Evolutionary conservation across 495 filamentous ascomycete species (phyloP).

Genomic region (Geopyxis carbonaria): DNA sequence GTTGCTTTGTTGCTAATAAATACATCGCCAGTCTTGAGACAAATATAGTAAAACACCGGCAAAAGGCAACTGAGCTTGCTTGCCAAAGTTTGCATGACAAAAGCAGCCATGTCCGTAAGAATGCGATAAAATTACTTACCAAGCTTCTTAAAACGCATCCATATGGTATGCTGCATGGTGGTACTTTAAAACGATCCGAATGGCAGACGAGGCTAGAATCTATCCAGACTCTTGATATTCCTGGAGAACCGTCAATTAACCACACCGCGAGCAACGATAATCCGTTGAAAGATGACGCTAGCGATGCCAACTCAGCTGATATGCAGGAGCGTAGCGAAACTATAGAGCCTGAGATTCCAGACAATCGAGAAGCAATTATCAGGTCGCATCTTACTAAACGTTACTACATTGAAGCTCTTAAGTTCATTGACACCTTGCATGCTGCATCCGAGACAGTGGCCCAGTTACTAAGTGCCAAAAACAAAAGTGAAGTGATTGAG

Average conservation of each 20-base stretch:
- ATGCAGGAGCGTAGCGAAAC: neutral
- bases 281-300: conserved; percentile 75
- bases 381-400: conserved; percentile 72
- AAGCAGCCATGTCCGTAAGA: conserved; percentile 89
- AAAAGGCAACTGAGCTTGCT: conserved; percentile 69
- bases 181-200: conserved; percentile 63
- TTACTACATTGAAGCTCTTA: conserved; percentile 80
- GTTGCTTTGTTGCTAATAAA: too few relatives aligned
- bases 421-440: conserved; percentile 89
- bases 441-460: conserved; percentile 57
- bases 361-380: conserved; percentile 61
- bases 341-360: conserved; percentile 31
- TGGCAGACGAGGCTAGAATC: conserved; percentile 65
- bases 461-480: conserved; percentile 77
- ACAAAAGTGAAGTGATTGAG: conserved; percentile 95
- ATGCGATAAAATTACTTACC: conserved; percentile 82
- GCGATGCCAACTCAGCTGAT: conserved; percentile 29
- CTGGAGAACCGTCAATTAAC: conserved; percentile 24
- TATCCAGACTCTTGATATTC: conserved; percentile 41
- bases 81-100: conserved; percentile 86
- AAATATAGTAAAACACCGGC: conserved; percentile 84
- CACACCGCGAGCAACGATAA: conserved; percentile 55
- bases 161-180: conserved; percentile 80
- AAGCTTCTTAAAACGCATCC: conserved; percentile 83
- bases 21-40: conserved; percentile 42